Evolutionary conservation across 768 basidiomycete genomes (phyloP), one percentile per base, ranked within the genome.

Genomic region (Auricularia cornea): DNA sequence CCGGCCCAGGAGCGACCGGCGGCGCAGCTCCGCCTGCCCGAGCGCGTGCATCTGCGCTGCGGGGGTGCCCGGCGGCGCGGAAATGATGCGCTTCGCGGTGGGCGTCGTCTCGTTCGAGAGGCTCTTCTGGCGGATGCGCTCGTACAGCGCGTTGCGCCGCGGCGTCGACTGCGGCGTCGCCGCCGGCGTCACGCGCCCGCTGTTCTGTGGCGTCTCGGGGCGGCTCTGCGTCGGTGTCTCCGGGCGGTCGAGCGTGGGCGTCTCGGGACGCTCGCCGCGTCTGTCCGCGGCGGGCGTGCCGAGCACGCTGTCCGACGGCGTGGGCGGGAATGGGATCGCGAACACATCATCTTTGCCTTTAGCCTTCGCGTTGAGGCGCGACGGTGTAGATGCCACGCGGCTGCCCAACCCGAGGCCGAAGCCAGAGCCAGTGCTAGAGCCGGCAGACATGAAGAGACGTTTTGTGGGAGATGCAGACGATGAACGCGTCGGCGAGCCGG

Each of bases 121-220:
- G 3, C 90, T 92, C 62, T 83, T 81, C 68, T 88, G 86, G 20
- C 87, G 86, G 56, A 93, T 77, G 44, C 91, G 88, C 66, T 93
- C 91, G 68, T 90, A 90, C 1, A 94, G 77, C 8, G 92, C 92
- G 68, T 86, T 84, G 54, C 91, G 82, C 52, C 91, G 82, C 38
- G 91, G 88, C 38, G 86, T 86, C 35, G 64, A 52, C 14, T 61
- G 66, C 1, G 66, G 66, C 1, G 66, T 64, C 31, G 62, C 59
- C 32, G 62, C 57, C 12, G 62, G 62, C 12, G 62, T 62, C 23
- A 57, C 54, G 30, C 62, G 62, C 20, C 62, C 62, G 23, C 56
- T 35, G 16, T 61, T 52, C 18, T 83, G 83, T 1, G 90, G 90
- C 4, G 89, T 92, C 66, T 88, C 66, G 82, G 86, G 44, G 80